These are phyloP conservation scores for Trypanosoma platydactyli DNA, from an alignment of 208 protist genomes.

Conservation along the genomic window DNA sequence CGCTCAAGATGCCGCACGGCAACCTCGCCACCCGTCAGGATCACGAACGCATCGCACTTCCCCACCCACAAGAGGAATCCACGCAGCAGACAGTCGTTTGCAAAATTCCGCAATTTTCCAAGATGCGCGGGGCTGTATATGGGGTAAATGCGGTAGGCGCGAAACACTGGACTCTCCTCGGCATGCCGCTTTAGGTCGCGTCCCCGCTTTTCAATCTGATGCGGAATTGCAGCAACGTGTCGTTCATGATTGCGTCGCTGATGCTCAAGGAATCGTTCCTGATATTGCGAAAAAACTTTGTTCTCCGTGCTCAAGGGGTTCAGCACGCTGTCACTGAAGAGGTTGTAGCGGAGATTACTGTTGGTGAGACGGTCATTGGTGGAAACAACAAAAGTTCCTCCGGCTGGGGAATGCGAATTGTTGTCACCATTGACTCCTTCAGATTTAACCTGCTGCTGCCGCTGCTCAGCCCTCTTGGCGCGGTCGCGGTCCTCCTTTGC, in stretches of 20 bases:
- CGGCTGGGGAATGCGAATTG: neutral
- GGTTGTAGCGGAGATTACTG: slow-evolving; percentile 51
- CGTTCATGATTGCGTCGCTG: slow-evolving; percentile 78
- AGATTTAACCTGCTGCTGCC: neutral
- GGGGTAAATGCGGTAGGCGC: slow-evolving; percentile 72
- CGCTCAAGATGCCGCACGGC: slow-evolving; percentile 75
- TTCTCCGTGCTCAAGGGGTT: slow-evolving; percentile 73
- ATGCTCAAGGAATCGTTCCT: slow-evolving; percentile 75
- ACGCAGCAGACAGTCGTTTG: slow-evolving; percentile 75
- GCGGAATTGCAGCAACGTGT: slow-evolving; percentile 71
- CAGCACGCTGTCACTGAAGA: slow-evolving; percentile 64
- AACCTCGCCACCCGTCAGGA: slow-evolving; percentile 67
- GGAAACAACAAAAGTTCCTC: neutral
- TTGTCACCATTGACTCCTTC: neutral
- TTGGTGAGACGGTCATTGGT: slow-evolving; percentile 62
- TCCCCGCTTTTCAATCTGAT: slow-evolving; percentile 70
- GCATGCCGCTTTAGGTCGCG: slow-evolving; percentile 58
- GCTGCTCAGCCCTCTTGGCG: slow-evolving; percentile 22
- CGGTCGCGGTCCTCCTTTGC: slow-evolving; percentile 46
- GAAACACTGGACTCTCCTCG: slow-evolving; percentile 52
- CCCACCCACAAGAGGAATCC: slow-evolving; percentile 71
- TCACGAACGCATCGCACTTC: slow-evolving; percentile 62
- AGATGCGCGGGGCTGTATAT: slow-evolving; percentile 61
- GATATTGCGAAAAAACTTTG: slow-evolving; percentile 64
- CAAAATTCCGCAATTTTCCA: slow-evolving; percentile 71